Evolutionary conservation across 202 grass and related monocot species (phyloP).

Genomic region (Digitaria exilis): DNA sequence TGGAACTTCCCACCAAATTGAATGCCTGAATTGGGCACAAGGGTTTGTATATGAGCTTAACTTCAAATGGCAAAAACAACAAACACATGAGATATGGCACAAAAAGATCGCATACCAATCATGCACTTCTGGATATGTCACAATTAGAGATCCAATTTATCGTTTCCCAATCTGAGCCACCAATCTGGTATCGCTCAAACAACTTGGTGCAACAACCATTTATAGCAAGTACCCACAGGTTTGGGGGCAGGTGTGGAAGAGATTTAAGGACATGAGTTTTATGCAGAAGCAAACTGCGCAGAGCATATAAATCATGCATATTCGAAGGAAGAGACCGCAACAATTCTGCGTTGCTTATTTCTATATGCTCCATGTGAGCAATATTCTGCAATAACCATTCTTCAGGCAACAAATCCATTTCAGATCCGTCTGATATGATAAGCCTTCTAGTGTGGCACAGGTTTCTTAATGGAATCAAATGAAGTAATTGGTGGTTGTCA

Average conservation of each 20-base stretch:
- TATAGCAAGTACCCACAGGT: not conserved
- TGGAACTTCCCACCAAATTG: too few species aligned
- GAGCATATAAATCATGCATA: not conserved
- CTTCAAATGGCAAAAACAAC: not conserved
- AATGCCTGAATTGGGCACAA: too few species aligned
- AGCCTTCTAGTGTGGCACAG: not conserved
- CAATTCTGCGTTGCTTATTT: not conserved
- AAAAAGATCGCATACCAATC: not conserved
- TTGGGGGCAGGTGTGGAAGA: not conserved
- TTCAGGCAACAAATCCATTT: conserved; percentile 7
- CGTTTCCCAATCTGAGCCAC: not conserved
- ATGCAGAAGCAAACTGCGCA: conserved; percentile 12
- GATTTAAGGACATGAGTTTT: conserved; percentile 2
- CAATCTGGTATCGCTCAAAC: not conserved
- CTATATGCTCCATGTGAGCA: conserved; percentile 12
- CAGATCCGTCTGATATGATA: not conserved
- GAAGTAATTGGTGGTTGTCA: not conserved
- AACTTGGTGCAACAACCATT: not conserved
- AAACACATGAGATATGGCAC: not conserved
- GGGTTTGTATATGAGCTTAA: not conserved
- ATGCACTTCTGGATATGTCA: not conserved
- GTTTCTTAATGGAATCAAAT: not conserved
- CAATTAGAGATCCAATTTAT: not conserved
- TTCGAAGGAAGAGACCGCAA: not conserved
- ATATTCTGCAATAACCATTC: conserved; percentile 20